Evolutionary conservation across 495 filamentous ascomycete species (phyloP), one percentile per base, ranked within the genome.

Genomic region (Lasiosphaeria hispida): DNA sequence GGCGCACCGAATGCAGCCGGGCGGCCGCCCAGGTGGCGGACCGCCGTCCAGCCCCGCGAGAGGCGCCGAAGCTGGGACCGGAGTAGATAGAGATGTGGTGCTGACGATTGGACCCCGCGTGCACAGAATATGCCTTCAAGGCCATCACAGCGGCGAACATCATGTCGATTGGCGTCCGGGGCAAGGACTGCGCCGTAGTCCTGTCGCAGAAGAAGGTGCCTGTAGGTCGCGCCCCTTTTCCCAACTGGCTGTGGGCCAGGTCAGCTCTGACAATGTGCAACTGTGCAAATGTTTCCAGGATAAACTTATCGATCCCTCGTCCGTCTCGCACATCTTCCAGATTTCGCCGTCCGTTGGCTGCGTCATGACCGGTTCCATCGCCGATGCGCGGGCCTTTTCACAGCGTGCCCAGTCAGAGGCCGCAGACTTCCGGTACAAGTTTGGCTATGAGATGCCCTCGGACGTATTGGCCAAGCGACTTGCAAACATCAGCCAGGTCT

Each of bases 121-220:
- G 23, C 35, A 47, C 53, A 97, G 94, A 98, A 84, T 98, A 98
- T 96, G 94, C 94, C 55, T 98, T 98, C 86, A 98, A 98, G 79
- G 94, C 94, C 40, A 98, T 98, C 76, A 97, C 93, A 62, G 92
- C 94, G 48, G 94, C 94, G 44, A 97, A 97, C 73, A 98, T 97
- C 73, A 97, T 94, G 75, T 94, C 94, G 58, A 85, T 98, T 72
- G 95, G 94, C 59, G 85, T 98, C 59, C 83, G 92, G 73, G 94
- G 94, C 70, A 97, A 97, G 80, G 84, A 90, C 77, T 97, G 93
- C 72, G 93, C 95, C 10, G 94, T 98, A 18, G 90, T 98, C 14
- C 78, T 98, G 65, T 97, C 94, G 49, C 94, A 98, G 80, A 98
- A 98, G 85, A 98, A 98, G 77, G 94, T 98, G 62, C 93, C 94